Evolutionary conservation across 176 grass and related monocot species (phyloP).

Genomic region (Eremochloa ophiuroides): DNA sequence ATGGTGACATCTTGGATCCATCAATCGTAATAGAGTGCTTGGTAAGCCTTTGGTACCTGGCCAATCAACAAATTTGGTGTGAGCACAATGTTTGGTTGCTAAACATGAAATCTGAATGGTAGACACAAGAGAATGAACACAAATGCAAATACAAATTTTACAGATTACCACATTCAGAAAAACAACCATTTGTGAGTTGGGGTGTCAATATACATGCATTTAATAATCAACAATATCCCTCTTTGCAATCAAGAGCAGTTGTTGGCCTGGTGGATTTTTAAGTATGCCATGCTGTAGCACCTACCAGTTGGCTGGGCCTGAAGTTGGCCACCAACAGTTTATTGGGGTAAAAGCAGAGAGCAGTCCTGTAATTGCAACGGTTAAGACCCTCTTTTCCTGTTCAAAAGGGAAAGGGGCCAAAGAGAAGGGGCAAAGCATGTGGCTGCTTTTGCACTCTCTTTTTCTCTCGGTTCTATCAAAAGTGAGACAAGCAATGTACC

Average conservation of each 20-base stretch:
- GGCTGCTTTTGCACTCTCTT: conserved; percentile 36
- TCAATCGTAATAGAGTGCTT: conserved; percentile 55
- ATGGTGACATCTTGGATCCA: conserved; percentile 49
- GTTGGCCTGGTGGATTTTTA: conserved; percentile 42
- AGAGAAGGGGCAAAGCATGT: conserved; percentile 37
- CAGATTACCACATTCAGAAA: not conserved
- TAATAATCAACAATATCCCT: conserved; percentile 30
- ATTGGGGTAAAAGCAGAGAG: conserved; percentile 21
- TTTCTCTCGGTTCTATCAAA: conserved; percentile 54
- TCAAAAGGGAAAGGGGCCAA: conserved; percentile 24
- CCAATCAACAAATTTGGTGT: conserved; percentile 31
- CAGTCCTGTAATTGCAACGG: conserved; percentile 26
- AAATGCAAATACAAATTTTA: not conserved
- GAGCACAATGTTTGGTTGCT: conserved; percentile 8
- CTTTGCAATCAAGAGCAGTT: conserved; percentile 41
- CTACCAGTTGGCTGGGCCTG: conserved; percentile 37
- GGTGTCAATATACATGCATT: conserved; percentile 34
- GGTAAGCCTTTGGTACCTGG: conserved; percentile 76
- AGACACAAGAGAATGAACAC: not conserved
- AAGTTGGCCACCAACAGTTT: conserved; percentile 20
- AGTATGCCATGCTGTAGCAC: conserved; percentile 30
- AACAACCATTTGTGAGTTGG: conserved; percentile 19
- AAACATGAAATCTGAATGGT: conserved; percentile 1
- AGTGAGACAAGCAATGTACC: conserved; percentile 36
- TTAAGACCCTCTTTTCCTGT: conserved; percentile 38